phyloP scores from a whole-genome alignment of 495 filamentous ascomycete genomes.

The Lichina pygmaea region DNA sequence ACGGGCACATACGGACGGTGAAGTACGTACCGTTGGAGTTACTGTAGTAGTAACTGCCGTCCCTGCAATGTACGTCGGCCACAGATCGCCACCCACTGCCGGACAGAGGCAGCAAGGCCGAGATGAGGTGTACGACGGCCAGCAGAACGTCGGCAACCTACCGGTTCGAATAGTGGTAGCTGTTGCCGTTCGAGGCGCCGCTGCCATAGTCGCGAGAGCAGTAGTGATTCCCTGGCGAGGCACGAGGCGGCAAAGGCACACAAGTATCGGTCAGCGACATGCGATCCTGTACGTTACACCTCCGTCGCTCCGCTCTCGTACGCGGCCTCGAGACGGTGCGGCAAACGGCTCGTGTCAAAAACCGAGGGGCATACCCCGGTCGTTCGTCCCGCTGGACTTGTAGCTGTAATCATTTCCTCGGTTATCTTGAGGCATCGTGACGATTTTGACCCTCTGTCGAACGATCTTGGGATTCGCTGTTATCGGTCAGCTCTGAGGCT shows the following conservation, averaged over 20 bases:
- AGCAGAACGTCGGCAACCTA: background rate
- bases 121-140: background rate
- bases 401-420: background rate
- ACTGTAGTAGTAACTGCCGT: slow-evolving; percentile 1
- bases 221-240: slow-evolving; percentile 1
- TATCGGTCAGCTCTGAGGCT: too few species aligned
- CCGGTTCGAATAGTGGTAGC: slow-evolving; percentile 1
- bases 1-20: background rate
- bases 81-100: background rate
- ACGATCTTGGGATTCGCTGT: too few species aligned
- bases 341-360: too few species aligned
- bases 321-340: too few species aligned
- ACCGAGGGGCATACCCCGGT: background rate
- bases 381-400: background rate
- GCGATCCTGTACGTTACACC: background rate
- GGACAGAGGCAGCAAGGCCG: background rate
- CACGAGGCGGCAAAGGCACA: background rate
- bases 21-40: background rate
- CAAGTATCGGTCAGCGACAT: background rate
- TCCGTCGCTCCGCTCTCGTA: background rate
- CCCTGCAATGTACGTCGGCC: background rate
- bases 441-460: background rate
- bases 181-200: background rate
- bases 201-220: slow-evolving; percentile 1
- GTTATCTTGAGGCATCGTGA: background rate